Base-by-base conservation (phyloP, 257 asterid genomes). In the Penstemon eatonii region DNA sequence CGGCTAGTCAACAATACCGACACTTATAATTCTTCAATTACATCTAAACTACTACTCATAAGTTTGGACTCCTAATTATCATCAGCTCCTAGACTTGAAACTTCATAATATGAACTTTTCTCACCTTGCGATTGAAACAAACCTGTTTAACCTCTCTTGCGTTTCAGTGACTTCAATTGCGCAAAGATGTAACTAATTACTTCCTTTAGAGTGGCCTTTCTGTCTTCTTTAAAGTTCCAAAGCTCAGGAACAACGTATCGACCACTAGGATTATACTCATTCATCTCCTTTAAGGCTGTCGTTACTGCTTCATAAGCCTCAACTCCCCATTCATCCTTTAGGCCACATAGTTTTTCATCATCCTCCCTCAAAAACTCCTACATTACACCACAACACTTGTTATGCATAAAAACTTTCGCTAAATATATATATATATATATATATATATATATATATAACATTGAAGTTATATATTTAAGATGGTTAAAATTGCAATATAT, bases 151-250 rank as follows among this genome's bases (percentile, higher is more conserved):
- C 39, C 55, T 75, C 84, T 61, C 73, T 80, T 85, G 78, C 84
- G 87, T 67, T 85, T 85, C 15, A 80, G 83, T 0, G 75, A 55
- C 79, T 71, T 85, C 79, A 85, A 6, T 46, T 82, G 80, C 10
- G 3, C 40, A 66, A 75, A 75, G 66, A 80, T 75, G 63, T 69
- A 85, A 1, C 18, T 25, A 61, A 85, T 80, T 66, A 85, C 90
- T 80, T 85, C 90, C 68, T 85, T 82, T 2, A 85, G 74, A 2
- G 87, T 85, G 50, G 90, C 90, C 65, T 85, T 82, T 65, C 90
- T 61, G 6, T 66, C 72, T 7, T 82, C 90, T 40, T 82, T 85
- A 74, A 80, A 80, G 76, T 79, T 85, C 90, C 90, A 85, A 36
- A 85, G 86, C 78, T 82, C 87, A 0, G 84, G 63, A 57, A 77